Conservation (phyloP, 2,329 filamentous ascomycete genomes). For the Nigrograna mackinnonii region DNA sequence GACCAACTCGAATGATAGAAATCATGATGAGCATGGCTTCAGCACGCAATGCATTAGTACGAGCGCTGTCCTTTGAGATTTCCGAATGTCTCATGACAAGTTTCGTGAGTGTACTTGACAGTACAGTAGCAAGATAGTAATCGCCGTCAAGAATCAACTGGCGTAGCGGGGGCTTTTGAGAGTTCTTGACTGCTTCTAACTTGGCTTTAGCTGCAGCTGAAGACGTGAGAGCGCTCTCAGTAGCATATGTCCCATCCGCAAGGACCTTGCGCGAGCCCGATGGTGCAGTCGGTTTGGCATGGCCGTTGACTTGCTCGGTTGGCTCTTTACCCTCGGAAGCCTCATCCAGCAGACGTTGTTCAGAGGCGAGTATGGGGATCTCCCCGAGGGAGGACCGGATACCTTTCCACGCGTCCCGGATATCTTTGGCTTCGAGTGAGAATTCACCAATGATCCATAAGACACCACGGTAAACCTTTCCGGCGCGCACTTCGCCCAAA, state of each 20-base stretch:
- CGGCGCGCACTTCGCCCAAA: conserved; percentile 88
- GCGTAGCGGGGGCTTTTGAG: conserved; percentile 91
- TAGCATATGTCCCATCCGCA: conserved; percentile 96
- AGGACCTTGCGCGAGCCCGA: conserved; percentile 89
- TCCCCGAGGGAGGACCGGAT: conserved; percentile 93
- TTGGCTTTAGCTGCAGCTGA: conserved; percentile 87
- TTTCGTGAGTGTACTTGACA: conserved; percentile 96
- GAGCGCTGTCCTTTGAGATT: conserved; percentile 80
- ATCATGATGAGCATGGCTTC: conserved; percentile 99
- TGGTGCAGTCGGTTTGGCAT: conserved; percentile 74
- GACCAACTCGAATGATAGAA: conserved; percentile 94
- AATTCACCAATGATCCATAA: conserved; percentile 99
- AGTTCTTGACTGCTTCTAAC: conserved; percentile 94
- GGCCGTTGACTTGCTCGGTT: conserved; percentile 76
- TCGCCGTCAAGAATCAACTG: conserved; percentile 93
- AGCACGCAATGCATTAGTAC: conserved; percentile 90
- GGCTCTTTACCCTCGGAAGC: conserved; percentile 64
- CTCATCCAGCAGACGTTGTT: conserved; percentile 88
- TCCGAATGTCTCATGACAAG: conserved; percentile 97
- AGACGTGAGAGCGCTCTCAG: conserved; percentile 93
- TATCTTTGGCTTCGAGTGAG: conserved; percentile 89
- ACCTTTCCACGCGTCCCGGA: conserved; percentile 94
- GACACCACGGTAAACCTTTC: conserved; percentile 95
- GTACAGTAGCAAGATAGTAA: conserved; percentile 91
- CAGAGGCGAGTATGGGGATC: conserved; percentile 93